Base-by-base conservation (phyloP, 306 rosid genomes). In the Hippophae rhamnoides region DNA sequence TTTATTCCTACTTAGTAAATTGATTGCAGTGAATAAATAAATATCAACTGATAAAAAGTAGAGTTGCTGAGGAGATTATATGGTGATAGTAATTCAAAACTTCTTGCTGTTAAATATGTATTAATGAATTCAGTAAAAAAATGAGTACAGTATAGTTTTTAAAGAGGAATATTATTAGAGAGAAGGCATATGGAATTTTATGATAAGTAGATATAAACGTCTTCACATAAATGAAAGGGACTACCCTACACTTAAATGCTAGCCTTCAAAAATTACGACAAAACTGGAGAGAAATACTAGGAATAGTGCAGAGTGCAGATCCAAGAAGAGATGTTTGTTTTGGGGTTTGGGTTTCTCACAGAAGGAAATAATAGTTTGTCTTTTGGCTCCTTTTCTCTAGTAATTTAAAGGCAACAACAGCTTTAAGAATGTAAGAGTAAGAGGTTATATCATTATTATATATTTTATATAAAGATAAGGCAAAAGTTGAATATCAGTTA, bases 311-410 rank as follows among this genome's bases (percentile, higher is more conserved):
- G 56, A 65, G 12, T 72, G 76, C 75, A 70, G 60, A 79, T 63
- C 82, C 84, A 72, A 83, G 79, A 70, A 78, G 82, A 74, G 72
- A 74, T 74, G 76, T 78, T 60, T 48, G 5, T 56, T 72, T 60
- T 64, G 78, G 70, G 72, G 62, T 74, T 70, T 55, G 70, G 72
- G 59, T 74, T 70, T 55, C 77, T 25, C 63, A 26, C 56, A 66
- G 61, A 76, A 73, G 65, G 66, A 70, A 63, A 57, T 63, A 75
- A 58, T 56, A 43, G 57, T 71, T 64, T 73, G 65, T 73, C 76
- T 46, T 67, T 65, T 67, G 71, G 75, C 67, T 31, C 4, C 0
- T 46, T 52, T 62, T 66, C 76, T 66, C 76, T 57, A 52, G 70
- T 47, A 75, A 58, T 64, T 18, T 41, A 65, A 48, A 64, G 70